Evolutionary conservation across 139 green algal genomes (phyloP), one percentile per base, ranked within the genome.

Genomic region (Astrephomene gubernaculifera): DNA sequence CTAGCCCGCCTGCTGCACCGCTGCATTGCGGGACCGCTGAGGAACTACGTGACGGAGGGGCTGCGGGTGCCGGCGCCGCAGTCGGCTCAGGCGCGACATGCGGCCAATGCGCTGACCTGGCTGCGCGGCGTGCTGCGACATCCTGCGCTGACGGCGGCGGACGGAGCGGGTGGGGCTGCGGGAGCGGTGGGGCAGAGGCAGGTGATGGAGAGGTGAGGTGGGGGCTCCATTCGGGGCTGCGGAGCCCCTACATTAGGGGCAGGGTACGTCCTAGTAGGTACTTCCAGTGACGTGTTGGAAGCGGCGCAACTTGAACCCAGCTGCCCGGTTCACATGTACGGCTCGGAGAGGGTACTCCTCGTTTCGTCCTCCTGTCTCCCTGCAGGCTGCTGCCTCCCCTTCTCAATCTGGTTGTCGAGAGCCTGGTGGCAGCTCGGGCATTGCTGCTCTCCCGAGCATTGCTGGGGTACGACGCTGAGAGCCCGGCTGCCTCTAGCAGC

Each of bases 201-300:
- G n/a, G n/a, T n/a, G n/a, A n/a, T 67, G 29, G 72, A 80, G 31
- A 80, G 72, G 72, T 80, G 36, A 45, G 65, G 6, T n/a, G n/a
- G n/a, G n/a, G n/a, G n/a, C n/a, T n/a, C n/a, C n/a, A n/a, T n/a
- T n/a, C n/a, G n/a, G n/a, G n/a, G n/a, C n/a, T n/a, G n/a, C n/a
- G n/a, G n/a, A n/a, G n/a, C n/a, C n/a, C n/a, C n/a, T n/a, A n/a
- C n/a, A n/a, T n/a, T n/a, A n/a, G n/a, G n/a, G n/a, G n/a, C n/a
- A n/a, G n/a, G n/a, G n/a, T n/a, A n/a, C n/a, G n/a, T n/a, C n/a
- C n/a, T n/a, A n/a, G n/a, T n/a, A n/a, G n/a, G n/a, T n/a, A n/a
- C n/a, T n/a, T n/a, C n/a, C n/a, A n/a, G n/a, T n/a, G n/a, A n/a
- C n/a, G n/a, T n/a, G n/a, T n/a, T n/a, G n/a, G n/a, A n/a, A n/a